These are phyloP conservation scores for Colletotrichum sp. DNA, from an alignment of 2,329 filamentous ascomycete genomes.

Conservation along the genomic window DNA sequence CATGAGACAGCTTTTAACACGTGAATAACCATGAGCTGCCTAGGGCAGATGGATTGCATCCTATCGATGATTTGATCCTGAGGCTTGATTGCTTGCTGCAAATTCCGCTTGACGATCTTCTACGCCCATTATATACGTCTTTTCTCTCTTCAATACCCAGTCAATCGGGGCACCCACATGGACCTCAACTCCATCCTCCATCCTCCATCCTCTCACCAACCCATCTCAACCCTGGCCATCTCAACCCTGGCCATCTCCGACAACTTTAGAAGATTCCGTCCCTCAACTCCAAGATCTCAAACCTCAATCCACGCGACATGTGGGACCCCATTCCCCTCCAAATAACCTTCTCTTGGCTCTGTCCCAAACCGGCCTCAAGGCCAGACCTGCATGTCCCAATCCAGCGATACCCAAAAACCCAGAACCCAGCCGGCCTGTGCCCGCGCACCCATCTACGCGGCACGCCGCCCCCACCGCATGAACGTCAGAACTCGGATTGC, in stretches of 20 bases:
- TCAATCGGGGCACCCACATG: too few species aligned
- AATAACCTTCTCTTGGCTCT: neutral
- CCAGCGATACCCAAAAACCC: neutral
- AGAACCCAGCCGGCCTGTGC: neutral
- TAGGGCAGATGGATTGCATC: neutral
- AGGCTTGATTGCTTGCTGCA: too few species aligned
- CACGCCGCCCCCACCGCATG: neutral
- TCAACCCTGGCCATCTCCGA: too few species aligned
- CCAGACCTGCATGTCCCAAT: neutral
- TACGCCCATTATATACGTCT: neutral
- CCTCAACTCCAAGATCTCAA: neutral
- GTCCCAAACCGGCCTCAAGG: neutral
- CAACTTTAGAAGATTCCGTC: too few species aligned
- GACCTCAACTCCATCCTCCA: neutral
- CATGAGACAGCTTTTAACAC: rapidly evolving
- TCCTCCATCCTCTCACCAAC: neutral
- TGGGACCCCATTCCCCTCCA: neutral
- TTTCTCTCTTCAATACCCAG: rapidly evolving
- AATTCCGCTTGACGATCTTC: too few species aligned
- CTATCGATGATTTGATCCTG: too few species aligned
- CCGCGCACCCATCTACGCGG: neutral
- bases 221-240: too few species aligned
- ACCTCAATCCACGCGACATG: neutral
- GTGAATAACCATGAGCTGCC: too few species aligned
- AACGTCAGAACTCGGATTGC: neutral